A percentile compares a stretch with the other conserved stretches of the same genome.
Conservation (phyloP, 306 rosid species). For the Rosa lucieae region DNA sequence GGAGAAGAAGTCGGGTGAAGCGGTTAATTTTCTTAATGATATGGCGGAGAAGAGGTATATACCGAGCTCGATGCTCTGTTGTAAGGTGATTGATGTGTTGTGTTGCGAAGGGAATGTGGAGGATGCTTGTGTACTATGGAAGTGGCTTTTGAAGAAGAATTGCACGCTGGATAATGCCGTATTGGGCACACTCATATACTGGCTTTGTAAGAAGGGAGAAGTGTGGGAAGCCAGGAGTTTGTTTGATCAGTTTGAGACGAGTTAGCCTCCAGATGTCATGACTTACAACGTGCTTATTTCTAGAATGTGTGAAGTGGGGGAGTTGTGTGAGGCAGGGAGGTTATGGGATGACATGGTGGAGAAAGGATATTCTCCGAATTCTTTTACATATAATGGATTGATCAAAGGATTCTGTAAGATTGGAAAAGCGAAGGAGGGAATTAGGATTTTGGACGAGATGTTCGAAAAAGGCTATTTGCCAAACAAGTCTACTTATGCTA, state of each 20-base stretch:
- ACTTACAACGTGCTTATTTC: conserved; percentile 66
- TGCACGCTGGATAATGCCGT: conserved; percentile 53
- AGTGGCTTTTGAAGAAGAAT: conserved; percentile 54
- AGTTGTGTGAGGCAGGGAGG: conserved; percentile 73
- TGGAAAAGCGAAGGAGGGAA: conserved; percentile 34
- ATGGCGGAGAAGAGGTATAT: conserved; percentile 58
- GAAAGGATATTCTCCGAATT: conserved; percentile 54
- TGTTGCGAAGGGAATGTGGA: conserved; percentile 69
- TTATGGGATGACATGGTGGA: conserved; percentile 90
- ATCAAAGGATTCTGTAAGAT: conserved; percentile 68
- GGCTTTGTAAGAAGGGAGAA: conserved; percentile 73
- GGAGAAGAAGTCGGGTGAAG: conserved; percentile 59
- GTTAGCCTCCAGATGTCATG: conserved; percentile 47
- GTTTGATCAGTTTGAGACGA: conserved; percentile 62
- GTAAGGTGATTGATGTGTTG: conserved; percentile 67
- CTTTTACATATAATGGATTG: conserved; percentile 64
- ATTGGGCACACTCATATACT: conserved; percentile 55
- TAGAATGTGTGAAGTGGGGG: conserved; percentile 71
- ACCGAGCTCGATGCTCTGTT: conserved; percentile 56
- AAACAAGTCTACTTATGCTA: conserved; percentile 45
- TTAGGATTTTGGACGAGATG: no score
- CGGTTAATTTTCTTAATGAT: conserved; percentile 60
- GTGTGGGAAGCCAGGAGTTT: conserved; percentile 62
- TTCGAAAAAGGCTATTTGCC: conserved; percentile 48
- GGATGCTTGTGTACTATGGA: conserved; percentile 59